These are phyloP conservation scores for Metschnikowia proteae DNA, from an alignment of 805 yeast species.

Conservation along the genomic window DNA sequence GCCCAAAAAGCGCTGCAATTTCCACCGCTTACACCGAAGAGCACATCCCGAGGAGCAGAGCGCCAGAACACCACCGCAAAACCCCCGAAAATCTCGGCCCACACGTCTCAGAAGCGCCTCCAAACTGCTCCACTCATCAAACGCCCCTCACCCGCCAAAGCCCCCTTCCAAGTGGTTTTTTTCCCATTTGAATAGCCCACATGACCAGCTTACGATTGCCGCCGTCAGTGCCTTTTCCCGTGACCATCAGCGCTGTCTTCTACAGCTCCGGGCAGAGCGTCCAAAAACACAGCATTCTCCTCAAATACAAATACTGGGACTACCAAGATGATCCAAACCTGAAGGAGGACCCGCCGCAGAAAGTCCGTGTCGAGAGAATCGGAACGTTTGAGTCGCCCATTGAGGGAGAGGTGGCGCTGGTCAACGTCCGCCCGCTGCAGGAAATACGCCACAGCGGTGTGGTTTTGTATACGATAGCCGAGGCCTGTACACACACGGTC, in stretches of 20 bases:
- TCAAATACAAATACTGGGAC: constrained; percentile 66
- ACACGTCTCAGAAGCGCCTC: no score
- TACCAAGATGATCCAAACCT: constrained; percentile 52
- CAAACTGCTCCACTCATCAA: no score
- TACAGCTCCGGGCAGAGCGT: constrained; percentile 45
- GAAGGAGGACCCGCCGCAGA: constrained; percentile 37
- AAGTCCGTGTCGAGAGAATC: constrained; percentile 60
- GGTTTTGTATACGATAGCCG: constrained; percentile 55
- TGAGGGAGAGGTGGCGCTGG: constrained; percentile 57
- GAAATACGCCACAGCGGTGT: constrained; percentile 47
- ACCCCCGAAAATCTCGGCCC: no score
- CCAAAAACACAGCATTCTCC: constrained; percentile 48
- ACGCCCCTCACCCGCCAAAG: no score
- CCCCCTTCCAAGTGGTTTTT: no score
- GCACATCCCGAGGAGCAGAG: no score
- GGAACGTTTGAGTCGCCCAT: constrained; percentile 83
- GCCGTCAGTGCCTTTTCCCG: constrained; percentile 62
- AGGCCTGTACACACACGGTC: constrained; percentile 88
- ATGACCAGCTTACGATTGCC: constrained; percentile 55
- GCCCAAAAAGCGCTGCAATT: background rate
- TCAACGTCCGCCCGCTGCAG: constrained; percentile 56
- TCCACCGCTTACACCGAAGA: no score
- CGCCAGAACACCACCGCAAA: background rate
- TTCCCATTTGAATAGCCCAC: background rate
- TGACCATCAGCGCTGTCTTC: constrained; percentile 52